phyloP scores from a whole-genome alignment of 2,329 filamentous ascomycete genomes.

The Trichoderma asperellum region DNA sequence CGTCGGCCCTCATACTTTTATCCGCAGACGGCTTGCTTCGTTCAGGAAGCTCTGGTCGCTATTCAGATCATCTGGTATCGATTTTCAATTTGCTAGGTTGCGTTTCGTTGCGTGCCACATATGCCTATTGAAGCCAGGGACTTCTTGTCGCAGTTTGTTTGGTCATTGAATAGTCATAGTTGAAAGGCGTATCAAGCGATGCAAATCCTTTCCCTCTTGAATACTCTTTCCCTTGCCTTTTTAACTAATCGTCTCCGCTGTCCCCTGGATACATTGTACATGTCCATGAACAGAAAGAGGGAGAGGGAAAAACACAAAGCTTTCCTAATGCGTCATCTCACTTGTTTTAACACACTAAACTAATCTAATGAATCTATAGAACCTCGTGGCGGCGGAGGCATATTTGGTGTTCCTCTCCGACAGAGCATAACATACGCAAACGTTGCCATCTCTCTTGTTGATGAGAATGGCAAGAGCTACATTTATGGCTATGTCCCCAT shows the following conservation, averaged over 20 bases:
- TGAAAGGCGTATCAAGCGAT: constrained; percentile 27
- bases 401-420: constrained; percentile 91
- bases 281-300: not conserved
- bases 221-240: not conserved
- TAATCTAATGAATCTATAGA: constrained; percentile 43
- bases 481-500: constrained; percentile 99
- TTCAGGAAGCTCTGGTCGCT: constrained; percentile 18
- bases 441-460: constrained; percentile 93
- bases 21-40: constrained; percentile 25
- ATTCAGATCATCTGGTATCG: constrained; percentile 25
- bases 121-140: constrained; percentile 21
- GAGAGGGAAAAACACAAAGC: not conserved
- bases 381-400: constrained; percentile 65
- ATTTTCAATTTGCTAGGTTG: constrained; percentile 23
- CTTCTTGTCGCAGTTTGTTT: constrained; percentile 10
- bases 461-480: constrained; percentile 90
- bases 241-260: not conserved
- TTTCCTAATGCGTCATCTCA: not conserved
- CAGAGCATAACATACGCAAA: constrained; percentile 97
- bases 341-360: not conserved
- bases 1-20: not conserved
- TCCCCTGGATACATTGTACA: not conserved
- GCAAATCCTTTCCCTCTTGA: constrained; percentile 1
- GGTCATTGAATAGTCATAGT: constrained; percentile 1
- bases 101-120: constrained; percentile 12